phyloP scores from a whole-genome alignment of 495 filamentous ascomycete genomes.

The Opeltia flavorubescens region DNA sequence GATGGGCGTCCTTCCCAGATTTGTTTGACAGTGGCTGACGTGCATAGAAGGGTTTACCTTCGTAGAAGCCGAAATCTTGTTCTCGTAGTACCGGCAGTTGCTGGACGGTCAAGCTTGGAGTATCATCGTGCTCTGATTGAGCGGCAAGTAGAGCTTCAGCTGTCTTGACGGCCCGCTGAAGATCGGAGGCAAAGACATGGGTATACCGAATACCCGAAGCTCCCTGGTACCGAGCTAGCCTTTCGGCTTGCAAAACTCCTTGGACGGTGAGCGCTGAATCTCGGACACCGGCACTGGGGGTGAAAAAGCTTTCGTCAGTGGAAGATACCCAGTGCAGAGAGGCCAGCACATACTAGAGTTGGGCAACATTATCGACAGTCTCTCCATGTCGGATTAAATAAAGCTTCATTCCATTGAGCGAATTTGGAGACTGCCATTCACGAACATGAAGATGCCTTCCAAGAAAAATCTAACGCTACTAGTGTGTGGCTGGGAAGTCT shows the following conservation, averaged over 20 bases:
- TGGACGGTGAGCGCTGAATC: constrained; percentile 74
- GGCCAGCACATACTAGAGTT: constrained; percentile 45
- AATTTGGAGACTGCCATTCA: too few species aligned
- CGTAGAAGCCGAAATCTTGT: constrained; percentile 57
- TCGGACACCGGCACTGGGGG: constrained; percentile 54
- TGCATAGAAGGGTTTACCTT: constrained; percentile 39
- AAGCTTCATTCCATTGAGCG: constrained; percentile 42
- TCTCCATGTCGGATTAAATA: constrained; percentile 78
- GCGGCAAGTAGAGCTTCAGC: constrained; percentile 47
- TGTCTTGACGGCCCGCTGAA: constrained; percentile 59
- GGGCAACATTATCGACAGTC: constrained; percentile 73
- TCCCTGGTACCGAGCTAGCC: constrained; percentile 47
- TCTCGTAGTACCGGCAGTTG: constrained; percentile 46
- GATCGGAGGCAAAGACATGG: constrained; percentile 65
- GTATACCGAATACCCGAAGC: constrained; percentile 30
- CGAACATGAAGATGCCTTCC: too few species aligned
- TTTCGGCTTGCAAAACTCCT: constrained; percentile 59
- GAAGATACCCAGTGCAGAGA: too few species aligned
- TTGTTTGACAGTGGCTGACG: constrained; percentile 9
- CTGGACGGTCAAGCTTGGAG: constrained; percentile 18
- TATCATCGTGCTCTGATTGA: constrained; percentile 19
- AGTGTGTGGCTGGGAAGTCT: too few species aligned
- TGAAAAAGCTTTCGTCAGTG: too few species aligned
- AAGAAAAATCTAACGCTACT: too few species aligned
- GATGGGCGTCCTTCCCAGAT: constrained; percentile 13